These are phyloP conservation scores for Aspergillus aculeatinus DNA, from an alignment of 2,329 filamentous ascomycete genomes.

Conservation along the genomic window DNA sequence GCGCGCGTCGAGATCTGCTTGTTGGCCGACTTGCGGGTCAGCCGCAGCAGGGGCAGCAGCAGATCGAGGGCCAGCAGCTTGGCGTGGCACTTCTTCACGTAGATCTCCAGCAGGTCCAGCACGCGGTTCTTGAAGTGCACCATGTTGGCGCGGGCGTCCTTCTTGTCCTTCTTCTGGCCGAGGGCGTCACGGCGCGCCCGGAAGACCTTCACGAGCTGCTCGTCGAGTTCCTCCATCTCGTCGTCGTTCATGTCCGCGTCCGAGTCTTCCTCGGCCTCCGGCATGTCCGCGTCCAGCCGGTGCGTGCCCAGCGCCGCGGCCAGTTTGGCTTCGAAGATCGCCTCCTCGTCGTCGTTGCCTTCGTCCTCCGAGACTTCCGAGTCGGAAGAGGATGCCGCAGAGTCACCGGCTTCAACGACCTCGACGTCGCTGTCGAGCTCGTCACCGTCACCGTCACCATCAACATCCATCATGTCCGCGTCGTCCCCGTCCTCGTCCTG, in stretches of 20 bases:
- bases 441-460: conserved; percentile 26
- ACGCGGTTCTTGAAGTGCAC: conserved; percentile 94
- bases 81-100: conserved; percentile 73
- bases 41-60: conserved; percentile 71
- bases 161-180: conserved; percentile 78
- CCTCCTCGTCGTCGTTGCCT: conserved; percentile 53
- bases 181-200: conserved; percentile 67
- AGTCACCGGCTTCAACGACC: conserved; percentile 40
- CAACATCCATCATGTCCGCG: conserved; percentile 51
- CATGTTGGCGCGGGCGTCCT: conserved; percentile 83
- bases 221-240: conserved; percentile 88
- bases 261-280: conserved; percentile 57
- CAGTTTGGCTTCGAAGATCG: conserved; percentile 71
- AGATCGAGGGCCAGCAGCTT: conserved; percentile 67
- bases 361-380: conserved; percentile 32
- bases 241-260: conserved; percentile 89
- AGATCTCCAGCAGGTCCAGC: conserved; percentile 82
- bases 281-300: conserved; percentile 54
- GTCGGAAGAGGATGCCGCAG: conserved; percentile 5
- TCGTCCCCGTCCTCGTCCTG: conserved; percentile 58
- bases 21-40: conserved; percentile 73
- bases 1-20: conserved; percentile 75
- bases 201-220: conserved; percentile 81
- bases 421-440: conserved; percentile 37
- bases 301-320: conserved; percentile 75